Base-by-base conservation (phyloP, 352 stramenopile genomes). In the Nothophytophthora sp. region DNA sequence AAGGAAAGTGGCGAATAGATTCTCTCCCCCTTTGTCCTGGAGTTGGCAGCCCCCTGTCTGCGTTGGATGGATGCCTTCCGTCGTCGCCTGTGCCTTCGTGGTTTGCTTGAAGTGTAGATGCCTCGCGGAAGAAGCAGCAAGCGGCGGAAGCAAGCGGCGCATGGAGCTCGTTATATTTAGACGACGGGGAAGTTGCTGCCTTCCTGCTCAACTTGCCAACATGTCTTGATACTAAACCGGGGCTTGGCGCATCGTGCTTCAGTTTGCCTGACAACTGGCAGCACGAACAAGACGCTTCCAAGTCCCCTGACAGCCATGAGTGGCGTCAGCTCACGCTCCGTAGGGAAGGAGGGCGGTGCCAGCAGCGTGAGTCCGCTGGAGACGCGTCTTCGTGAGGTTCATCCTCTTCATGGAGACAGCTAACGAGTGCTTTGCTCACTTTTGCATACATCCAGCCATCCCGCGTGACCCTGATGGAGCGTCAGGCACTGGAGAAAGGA, bases 391-490 rank as follows among this genome's bases (percentile, higher is more conserved):
- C 13, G n/a, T n/a, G n/a, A n/a, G n/a, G n/a, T n/a, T n/a, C n/a
- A n/a, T n/a, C n/a, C n/a, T n/a, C n/a, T n/a, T n/a, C n/a, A n/a
- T n/a, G n/a, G n/a, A n/a, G n/a, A n/a, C n/a, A n/a, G n/a, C n/a
- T n/a, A n/a, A n/a, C n/a, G n/a, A n/a, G n/a, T n/a, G n/a, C n/a
- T 16, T 4, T 12, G 22, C 9, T 27, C 28, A 16, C 19, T 49
- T 19, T 18, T 85, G 73, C 57, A 43, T 30, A 19, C 4, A 38
- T 10, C 16, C 27, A 88, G 76, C 51, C 73, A 1, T 74, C 56
- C 3, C 70, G 80, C 16, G 55, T 80, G 49, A 87, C 77, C 33
- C 63, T 89, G 18, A 91, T 89, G 75, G 75, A 89, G 67, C 75
- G 77, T 8, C 77, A 91, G 52, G 60, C 70, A 7, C 44, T 86